phyloP scores from a whole-genome alignment of 108 stramenopile genomes.

The Conticribra weissflogii region DNA sequence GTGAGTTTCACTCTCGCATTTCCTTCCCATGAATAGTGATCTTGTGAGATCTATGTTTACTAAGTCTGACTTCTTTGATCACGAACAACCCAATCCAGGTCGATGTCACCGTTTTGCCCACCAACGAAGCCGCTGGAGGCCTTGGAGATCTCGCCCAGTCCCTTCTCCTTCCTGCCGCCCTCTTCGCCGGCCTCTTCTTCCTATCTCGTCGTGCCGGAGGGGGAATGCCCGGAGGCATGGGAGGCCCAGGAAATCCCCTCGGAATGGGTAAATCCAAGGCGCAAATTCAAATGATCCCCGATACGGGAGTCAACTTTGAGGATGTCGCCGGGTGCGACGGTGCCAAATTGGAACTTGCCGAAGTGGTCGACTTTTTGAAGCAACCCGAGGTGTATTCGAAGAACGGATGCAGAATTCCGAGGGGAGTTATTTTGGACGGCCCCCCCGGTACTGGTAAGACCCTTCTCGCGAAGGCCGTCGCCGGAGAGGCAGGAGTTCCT shows the following conservation, averaged over 20 bases:
- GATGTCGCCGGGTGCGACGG: slow-evolving; percentile 97
- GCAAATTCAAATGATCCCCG: slow-evolving; percentile 89
- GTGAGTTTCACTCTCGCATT: neutral
- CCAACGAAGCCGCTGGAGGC: slow-evolving; percentile 74
- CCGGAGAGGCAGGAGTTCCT: slow-evolving; percentile 98
- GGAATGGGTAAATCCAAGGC: slow-evolving; percentile 91
- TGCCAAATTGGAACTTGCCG: slow-evolving; percentile 94
- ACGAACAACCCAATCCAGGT: too few relatives aligned
- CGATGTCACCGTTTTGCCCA: slow-evolving; percentile 86
- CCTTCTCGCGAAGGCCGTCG: slow-evolving; percentile 96
- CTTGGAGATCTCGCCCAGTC: slow-evolving; percentile 82
- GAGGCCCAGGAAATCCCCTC: slow-evolving; percentile 88
- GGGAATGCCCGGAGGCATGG: slow-evolving; percentile 60
- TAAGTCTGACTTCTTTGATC: too few relatives aligned
- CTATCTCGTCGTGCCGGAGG: slow-evolving; percentile 79
- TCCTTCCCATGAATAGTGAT: too few relatives aligned
- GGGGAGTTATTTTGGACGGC: slow-evolving; percentile 83
- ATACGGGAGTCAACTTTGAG: slow-evolving; percentile 92
- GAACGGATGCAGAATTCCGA: slow-evolving; percentile 89
- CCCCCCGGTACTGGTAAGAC: slow-evolving; percentile 94
- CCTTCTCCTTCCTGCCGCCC: slow-evolving; percentile 85
- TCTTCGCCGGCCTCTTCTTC: slow-evolving; percentile 93
- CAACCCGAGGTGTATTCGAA: slow-evolving; percentile 90
- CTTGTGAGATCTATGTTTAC: too few relatives aligned
- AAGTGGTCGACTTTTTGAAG: slow-evolving; percentile 98